Evolutionary conservation across 176 grass and related monocot species (phyloP).

Genomic region (Raddia distichophylla): DNA sequence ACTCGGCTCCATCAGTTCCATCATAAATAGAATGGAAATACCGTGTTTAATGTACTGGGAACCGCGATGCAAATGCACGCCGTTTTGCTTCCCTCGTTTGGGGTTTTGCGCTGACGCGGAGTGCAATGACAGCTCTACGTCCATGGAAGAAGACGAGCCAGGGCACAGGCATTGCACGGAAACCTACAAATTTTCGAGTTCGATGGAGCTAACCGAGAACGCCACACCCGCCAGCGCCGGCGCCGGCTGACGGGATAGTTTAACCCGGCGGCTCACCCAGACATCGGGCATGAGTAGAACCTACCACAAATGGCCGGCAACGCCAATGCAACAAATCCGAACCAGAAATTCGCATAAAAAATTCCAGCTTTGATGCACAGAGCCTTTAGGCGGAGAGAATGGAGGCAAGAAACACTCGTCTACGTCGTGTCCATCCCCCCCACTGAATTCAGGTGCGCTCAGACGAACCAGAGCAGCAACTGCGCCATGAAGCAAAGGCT

Average conservation of each 20-base stretch:
- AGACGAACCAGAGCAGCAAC: slow-evolving; percentile 8
- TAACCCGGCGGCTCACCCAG: background rate
- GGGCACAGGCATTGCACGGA: slow-evolving; percentile 3
- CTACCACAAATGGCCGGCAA: background rate
- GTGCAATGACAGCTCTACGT: slow-evolving; percentile 11
- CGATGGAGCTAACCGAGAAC: background rate
- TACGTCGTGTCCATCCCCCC: background rate
- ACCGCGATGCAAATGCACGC: slow-evolving; percentile 2
- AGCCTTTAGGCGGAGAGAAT: background rate
- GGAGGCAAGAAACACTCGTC: background rate
- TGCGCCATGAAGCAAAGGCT: slow-evolving; percentile 36
- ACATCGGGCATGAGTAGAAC: background rate
- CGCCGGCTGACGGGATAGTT: background rate
- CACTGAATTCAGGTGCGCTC: slow-evolving; percentile 38
- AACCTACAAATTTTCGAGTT: background rate
- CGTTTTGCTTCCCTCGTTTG: background rate
- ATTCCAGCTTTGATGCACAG: background rate
- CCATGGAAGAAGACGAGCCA: background rate
- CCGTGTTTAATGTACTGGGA: background rate
- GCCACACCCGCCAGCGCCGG: background rate
- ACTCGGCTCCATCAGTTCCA: background rate
- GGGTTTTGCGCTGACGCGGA: background rate
- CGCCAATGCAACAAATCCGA: slow-evolving; percentile 13
- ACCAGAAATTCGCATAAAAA: background rate
- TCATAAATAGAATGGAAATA: slow-evolving; percentile 5